phyloP scores from a whole-genome alignment of 2,329 filamentous ascomycete genomes.

The Neopestalotiopsis rosae region DNA sequence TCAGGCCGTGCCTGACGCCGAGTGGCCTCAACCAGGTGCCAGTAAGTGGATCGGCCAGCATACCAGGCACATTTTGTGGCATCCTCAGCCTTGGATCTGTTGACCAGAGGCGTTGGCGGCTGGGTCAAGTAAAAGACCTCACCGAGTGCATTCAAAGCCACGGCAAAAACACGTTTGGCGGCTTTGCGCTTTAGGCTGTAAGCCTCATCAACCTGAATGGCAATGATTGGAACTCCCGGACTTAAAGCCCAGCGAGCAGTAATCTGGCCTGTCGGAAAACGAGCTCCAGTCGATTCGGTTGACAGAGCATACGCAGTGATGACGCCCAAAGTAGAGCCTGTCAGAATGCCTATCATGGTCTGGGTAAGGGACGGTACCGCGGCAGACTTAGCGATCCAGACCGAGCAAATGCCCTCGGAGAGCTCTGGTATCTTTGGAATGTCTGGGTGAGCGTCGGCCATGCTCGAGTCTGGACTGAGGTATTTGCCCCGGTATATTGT shows the following conservation, averaged over 20 bases:
- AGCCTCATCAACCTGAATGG: slow-evolving; percentile 81
- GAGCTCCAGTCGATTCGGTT: slow-evolving; percentile 59
- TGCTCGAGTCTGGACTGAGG: slow-evolving; percentile 64
- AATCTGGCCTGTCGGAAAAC: slow-evolving; percentile 75
- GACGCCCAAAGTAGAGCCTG: slow-evolving; percentile 82
- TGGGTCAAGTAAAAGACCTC: slow-evolving; percentile 87
- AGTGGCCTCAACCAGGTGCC: slow-evolving; percentile 81
- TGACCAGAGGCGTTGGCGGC: slow-evolving; percentile 62
- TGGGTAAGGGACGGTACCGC: slow-evolving; percentile 74
- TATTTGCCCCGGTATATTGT: slow-evolving; percentile 81
- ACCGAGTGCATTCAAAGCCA: slow-evolving; percentile 90
- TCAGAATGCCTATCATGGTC: slow-evolving; percentile 80
- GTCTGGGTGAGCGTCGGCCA: slow-evolving; percentile 69
- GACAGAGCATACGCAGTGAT: slow-evolving; percentile 83
- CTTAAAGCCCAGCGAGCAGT: slow-evolving; percentile 90
- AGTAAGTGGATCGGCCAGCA: slow-evolving; percentile 77
- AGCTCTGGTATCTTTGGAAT: slow-evolving; percentile 77
- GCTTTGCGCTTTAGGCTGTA: slow-evolving; percentile 75
- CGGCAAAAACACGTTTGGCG: slow-evolving; percentile 82
- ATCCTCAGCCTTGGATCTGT: slow-evolving; percentile 57
- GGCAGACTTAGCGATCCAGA: slow-evolving; percentile 89
- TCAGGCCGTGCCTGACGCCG: slow-evolving; percentile 74
- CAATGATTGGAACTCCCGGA: slow-evolving; percentile 90
- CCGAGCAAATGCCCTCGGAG: slow-evolving; percentile 74
- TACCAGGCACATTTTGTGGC: slow-evolving; percentile 76